Percentiles rank a stretch among this genome's conserved stretches.
These are phyloP conservation scores for Torulaspora delbrueckii DNA, from an alignment of 805 yeast genomes.

Conservation along the genomic window DNA sequence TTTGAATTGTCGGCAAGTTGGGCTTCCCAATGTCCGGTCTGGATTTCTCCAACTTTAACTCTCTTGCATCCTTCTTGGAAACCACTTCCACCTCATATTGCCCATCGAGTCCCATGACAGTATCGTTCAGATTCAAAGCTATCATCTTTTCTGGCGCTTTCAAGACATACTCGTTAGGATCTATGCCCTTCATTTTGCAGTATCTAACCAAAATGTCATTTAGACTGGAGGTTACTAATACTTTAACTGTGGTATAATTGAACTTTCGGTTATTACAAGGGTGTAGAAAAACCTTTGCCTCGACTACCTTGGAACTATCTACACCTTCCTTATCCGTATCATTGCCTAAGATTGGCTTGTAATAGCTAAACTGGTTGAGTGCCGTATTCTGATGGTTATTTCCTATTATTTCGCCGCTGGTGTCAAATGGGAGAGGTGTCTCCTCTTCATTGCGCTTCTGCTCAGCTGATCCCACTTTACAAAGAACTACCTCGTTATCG, in stretches of 20 bases:
- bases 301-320: slow-evolving; percentile 28
- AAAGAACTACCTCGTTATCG: slow-evolving; percentile 75
- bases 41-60: slow-evolving; percentile 32
- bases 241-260: slow-evolving; percentile 30
- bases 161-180: slow-evolving; percentile 36
- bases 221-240: slow-evolving; percentile 34
- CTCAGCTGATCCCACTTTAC: slow-evolving; percentile 46
- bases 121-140: slow-evolving; percentile 37
- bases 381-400: slow-evolving; percentile 6
- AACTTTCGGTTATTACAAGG: slow-evolving; percentile 33
- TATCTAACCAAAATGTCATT: slow-evolving; percentile 37
- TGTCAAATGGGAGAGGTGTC: slow-evolving; percentile 49
- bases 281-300: slow-evolving; percentile 33
- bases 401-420: slow-evolving; percentile 15
- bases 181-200: slow-evolving; percentile 34
- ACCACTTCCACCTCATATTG: slow-evolving; percentile 40
- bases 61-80: slow-evolving; percentile 41
- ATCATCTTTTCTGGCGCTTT: slow-evolving; percentile 34
- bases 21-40: slow-evolving; percentile 30
- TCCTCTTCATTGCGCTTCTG: slow-evolving; percentile 46
- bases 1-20: slow-evolving; percentile 33
- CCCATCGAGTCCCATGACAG: slow-evolving; percentile 41
- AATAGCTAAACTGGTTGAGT: slow-evolving; percentile 36
- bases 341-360: slow-evolving; percentile 36
- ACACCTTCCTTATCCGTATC: slow-evolving; percentile 15